phyloP scores from a whole-genome alignment of 2,329 filamentous ascomycete species.

The Ilyonectria destructans region DNA sequence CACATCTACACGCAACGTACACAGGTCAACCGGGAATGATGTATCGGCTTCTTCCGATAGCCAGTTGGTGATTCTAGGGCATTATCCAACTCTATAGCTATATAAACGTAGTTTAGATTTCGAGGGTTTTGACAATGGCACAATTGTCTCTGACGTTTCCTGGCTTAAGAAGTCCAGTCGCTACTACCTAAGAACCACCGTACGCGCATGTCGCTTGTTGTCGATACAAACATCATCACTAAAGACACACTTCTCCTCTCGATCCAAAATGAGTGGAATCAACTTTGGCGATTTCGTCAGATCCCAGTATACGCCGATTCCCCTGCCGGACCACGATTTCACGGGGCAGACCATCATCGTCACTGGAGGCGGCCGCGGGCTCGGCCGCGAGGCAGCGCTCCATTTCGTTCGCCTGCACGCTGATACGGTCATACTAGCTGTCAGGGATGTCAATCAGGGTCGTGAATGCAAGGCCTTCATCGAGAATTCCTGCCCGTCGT shows the following conservation, averaged over 20 bases:
- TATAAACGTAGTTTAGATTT: neutral
- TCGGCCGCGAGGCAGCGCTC: slow-evolving; percentile 4
- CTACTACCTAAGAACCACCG: too few species aligned
- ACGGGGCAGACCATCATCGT: slow-evolving; percentile 9
- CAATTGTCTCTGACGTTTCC: too few species aligned
- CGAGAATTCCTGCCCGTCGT: slow-evolving; percentile 1
- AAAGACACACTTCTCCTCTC: too few species aligned
- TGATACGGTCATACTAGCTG: slow-evolving; percentile 1
- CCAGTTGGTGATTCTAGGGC: neutral
- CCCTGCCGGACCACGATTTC: slow-evolving; percentile 6
- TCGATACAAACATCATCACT: too few species aligned
- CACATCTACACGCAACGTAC: neutral
- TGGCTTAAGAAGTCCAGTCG: too few species aligned
- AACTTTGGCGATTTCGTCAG: neutral
- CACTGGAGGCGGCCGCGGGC: slow-evolving; percentile 4
- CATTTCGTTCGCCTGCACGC: slow-evolving; percentile 5
- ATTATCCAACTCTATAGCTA: neutral
- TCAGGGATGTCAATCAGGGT: slow-evolving; percentile 4
- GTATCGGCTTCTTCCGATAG: neutral
- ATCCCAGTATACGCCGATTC: slow-evolving; percentile 8
- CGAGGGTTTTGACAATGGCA: too few species aligned
- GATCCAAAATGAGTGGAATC: slow-evolving; percentile 7
- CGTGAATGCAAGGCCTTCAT: neutral
- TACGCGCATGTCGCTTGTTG: too few species aligned
- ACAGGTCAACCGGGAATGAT: neutral